Base-by-base conservation (phyloP, 1,284 basidiomycete species). In the Cryptococcus sp. region DNA sequence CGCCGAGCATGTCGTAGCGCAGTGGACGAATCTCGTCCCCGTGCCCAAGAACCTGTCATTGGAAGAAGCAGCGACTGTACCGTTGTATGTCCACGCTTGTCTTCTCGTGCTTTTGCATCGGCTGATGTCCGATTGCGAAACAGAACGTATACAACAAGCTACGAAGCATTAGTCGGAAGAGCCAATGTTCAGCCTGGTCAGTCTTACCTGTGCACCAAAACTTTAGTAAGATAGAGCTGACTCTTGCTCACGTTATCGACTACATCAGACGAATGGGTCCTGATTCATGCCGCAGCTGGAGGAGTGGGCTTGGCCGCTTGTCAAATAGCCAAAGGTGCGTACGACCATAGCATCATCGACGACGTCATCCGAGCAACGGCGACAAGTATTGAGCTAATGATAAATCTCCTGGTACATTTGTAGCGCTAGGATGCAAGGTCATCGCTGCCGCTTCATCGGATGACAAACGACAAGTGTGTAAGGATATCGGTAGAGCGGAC, bases 291-390 rank as follows among this genome's bases (percentile, higher is more conserved):
- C 11, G 89, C 89, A n/a, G 91, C 90, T 1, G 78, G 78, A 5
- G 94, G 94, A 25, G 93, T 99, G 4, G 95, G 95, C 0, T 86
- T 97, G 50, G 87, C 87, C 8, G 93, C 93, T 3, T 86, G 92
- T 16, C 93, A 96, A 72, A 82, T 95, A 53, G 93, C 91, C 17
- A 94, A 94, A 83, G 58, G 76, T 78, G 39, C 51, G 70, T 65
- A 15, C 3, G 7, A 20, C 4, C 23, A 6, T 5, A 22, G 3
- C 47, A 22, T 16, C 3, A n/a, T 22, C 17, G 6, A 22, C 30
- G 11, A 30, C 52, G 17, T 15, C 5, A 2, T 10, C 7, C 13
- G 10, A 5, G 30, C 30, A 35, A 8, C 2, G 30, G 30, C 5
- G 10, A 35, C 13, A 35, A 8, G 8, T 35, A 8, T 8, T 30